Base-by-base conservation (phyloP, 306 rosid species). In the Coriaria nepalensis region DNA sequence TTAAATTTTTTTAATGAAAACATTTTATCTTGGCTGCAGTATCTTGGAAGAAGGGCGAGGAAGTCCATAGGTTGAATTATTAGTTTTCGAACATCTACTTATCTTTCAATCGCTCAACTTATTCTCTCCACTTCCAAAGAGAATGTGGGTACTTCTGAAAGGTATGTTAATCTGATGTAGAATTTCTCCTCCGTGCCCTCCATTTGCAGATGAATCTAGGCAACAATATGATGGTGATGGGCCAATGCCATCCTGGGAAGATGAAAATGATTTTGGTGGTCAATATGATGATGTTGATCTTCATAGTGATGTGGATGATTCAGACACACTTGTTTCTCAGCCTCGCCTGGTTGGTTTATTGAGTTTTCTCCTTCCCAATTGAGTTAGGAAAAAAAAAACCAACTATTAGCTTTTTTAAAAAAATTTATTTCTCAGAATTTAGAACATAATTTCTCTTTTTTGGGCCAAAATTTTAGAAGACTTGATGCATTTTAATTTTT, bases 331-430 rank as follows among this genome's bases (percentile, higher is more conserved):
- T 73, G 72, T 90, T 67, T 50, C 72, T 49, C 94, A 73, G 72
- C 98, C 98, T 69, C 95, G 98, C 53, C 95, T 73, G 98, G 98
- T 85, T 32, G 49, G 70, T 59, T 5, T 10, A 45, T 44, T 20
- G 29, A 20, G 29, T 20, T 20, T 20, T 20, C 29, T 20, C 29
- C 29, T 20, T 20, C 29, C 29, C 29, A 20, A 20, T 20, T 20
- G 29, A 20, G 29, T 20, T 20, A 20, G 29, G 49, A 29, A 7
- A 14, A 7, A n/a, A n/a, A n/a, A n/a, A n/a, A n/a, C n/a, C n/a
- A n/a, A n/a, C n/a, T n/a, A n/a, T n/a, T n/a, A n/a, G n/a, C n/a
- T n/a, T n/a, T n/a, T n/a, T n/a, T n/a, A n/a, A n/a, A n/a, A n/a
- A n/a, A n/a, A n/a, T n/a, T n/a, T n/a, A n/a, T n/a, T n/a, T n/a